A percentile compares a stretch with the other conserved stretches of the same genome.
phyloP scores from a whole-genome alignment of 768 basidiomycete genomes.

The Amanita rubescens region DNA sequence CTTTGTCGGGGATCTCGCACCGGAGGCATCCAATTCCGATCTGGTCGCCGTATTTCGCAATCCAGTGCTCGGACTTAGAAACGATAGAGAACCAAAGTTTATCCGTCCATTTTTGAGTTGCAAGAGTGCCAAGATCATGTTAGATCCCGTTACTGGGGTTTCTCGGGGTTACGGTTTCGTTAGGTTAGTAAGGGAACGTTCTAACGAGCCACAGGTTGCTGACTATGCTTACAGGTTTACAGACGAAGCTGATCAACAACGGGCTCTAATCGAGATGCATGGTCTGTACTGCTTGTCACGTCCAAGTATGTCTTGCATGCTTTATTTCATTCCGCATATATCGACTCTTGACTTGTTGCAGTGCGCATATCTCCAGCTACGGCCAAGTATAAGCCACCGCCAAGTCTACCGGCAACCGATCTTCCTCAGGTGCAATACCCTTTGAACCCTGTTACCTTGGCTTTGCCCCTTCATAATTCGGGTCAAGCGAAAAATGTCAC shows the following conservation, averaged over 20 bases:
- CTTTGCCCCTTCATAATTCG: constrained; percentile 39
- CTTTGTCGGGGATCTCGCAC: constrained; percentile 90
- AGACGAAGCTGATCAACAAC: constrained; percentile 82
- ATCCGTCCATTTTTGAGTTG: constrained; percentile 86
- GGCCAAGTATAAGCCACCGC: constrained; percentile 71
- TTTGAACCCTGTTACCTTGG: constrained; percentile 33
- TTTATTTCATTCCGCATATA: constrained; percentile 21
- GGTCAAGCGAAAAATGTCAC: constrained; percentile 60
- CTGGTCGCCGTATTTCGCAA: constrained; percentile 91
- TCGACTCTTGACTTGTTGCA: constrained; percentile 25
- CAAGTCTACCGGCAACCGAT: constrained; percentile 32
- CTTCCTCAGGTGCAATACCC: constrained; percentile 42
- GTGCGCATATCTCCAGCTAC: constrained; percentile 91
- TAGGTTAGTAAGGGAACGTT: constrained; percentile 39
- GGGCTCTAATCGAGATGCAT: constrained; percentile 88
- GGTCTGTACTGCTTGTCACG: constrained; percentile 84
- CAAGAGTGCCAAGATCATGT: constrained; percentile 94
- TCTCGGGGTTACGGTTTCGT: constrained; percentile 93
- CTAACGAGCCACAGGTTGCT: constrained; percentile 7
- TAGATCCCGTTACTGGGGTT: constrained; percentile 83
- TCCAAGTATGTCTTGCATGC: constrained; percentile 54
- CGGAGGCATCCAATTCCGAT: constrained; percentile 92
- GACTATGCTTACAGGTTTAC: constrained; percentile 52
- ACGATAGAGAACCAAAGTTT: constrained; percentile 83
- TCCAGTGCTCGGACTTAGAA: constrained; percentile 77